Base-by-base conservation (phyloP, 768 basidiomycete species). In the Tephrocybe rancida region DNA sequence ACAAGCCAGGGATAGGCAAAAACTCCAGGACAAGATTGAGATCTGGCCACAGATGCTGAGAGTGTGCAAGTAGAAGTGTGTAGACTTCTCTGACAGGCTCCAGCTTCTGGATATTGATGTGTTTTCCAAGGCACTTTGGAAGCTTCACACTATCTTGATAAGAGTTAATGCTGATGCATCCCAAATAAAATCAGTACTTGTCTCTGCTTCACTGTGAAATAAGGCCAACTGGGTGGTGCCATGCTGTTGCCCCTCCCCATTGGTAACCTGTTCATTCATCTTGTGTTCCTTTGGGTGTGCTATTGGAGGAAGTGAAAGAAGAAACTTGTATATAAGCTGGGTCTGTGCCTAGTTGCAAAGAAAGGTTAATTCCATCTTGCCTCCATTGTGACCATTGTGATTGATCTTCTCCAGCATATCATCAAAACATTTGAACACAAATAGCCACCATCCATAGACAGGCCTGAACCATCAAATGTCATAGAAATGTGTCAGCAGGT, bases 381-480 rank as follows among this genome's bases (percentile, higher is more conserved):
- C 27, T 37, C 63, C 52, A 24, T 47, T 22, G 24, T 47, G 46
- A 55, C 68, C 66, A 52, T 72, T 72, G 48, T 55, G 60, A 1
- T 71, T 67, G 16, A 70, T 64, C 10, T 62, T 60, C 39, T 72
- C 64, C 13, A 72, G 53, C 58, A 70, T 63, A 0, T 69, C 66
- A 56, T 73, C 72, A 55, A 70, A 71, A 6, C 62, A 52, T 46
- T 73, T 68, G 46, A 70, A 72, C 0, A 62, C 65, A 46, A 73
- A 73, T 0, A 71, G 55, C 70, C 72, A 73, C 69, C 68, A 71
- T 9, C 50, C 62, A 30, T 71, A 70, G 14, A 71, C 59, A 7
- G 71, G 71, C 5, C 69, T 69, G 13, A 61, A 70, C 0, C 44
- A 43, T 19, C 58, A 30, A 24, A 72, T 51, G 38, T 64, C 62